Evolutionary conservation across 192 early-diverging fungal genomes (phyloP).

Genomic region (Coemansia sp.): DNA sequence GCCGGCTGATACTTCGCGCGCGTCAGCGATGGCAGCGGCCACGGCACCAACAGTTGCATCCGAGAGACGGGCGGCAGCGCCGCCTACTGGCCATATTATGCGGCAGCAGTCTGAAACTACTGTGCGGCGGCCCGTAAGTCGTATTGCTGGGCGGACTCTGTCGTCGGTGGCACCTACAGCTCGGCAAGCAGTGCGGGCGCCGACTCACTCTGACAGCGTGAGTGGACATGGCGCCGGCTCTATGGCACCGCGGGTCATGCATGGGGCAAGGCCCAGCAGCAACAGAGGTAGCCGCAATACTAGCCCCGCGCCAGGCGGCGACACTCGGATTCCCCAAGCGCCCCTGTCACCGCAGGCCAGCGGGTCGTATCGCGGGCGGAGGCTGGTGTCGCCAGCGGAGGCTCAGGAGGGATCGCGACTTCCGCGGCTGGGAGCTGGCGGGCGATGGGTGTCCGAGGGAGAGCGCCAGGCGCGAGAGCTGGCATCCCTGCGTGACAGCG

Average conservation of each 20-base stretch:
- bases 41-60: constrained; percentile 10
- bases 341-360: neutral
- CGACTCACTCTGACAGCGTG: constrained; percentile 5
- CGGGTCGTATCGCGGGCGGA: neutral
- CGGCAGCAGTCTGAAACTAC: constrained; percentile 38
- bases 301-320: neutral
- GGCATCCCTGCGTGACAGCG: constrained; percentile 15
- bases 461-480: constrained; percentile 14
- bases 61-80: constrained; percentile 9
- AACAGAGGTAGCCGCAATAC: neutral
- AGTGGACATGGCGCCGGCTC: neutral
- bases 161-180: neutral
- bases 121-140: constrained; percentile 1
- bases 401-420: neutral
- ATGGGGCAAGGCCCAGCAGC: neutral
- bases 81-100: constrained; percentile 11
- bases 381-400: neutral
- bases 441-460: neutral
- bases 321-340: neutral
- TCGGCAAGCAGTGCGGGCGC: constrained; percentile 2
- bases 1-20: constrained; percentile 19
- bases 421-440: neutral
- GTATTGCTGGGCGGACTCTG: neutral
- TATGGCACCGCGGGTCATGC: neutral
- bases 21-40: neutral